These are phyloP conservation scores for Torulaspora maleeae DNA, from an alignment of 805 yeast genomes.

Conservation along the genomic window DNA sequence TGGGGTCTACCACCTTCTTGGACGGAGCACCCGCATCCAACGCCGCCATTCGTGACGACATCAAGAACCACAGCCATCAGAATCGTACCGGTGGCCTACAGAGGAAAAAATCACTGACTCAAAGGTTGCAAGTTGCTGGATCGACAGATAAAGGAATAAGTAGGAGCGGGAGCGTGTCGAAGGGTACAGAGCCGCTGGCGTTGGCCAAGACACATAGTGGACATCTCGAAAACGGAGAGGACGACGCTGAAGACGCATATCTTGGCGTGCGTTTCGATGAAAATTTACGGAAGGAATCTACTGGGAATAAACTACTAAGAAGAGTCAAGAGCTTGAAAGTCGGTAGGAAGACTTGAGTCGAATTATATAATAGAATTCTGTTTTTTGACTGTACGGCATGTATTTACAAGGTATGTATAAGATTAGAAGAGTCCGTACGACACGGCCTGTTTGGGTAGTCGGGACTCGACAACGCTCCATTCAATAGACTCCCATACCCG, in stretches of 20 bases:
- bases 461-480: conserved; percentile 62
- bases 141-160: conserved; percentile 4
- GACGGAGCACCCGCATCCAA: conserved; percentile 92
- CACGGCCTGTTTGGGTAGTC: conserved; percentile 30
- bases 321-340: conserved; percentile 90
- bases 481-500: conserved; percentile 66
- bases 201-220: conserved; percentile 22
- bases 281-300: conserved; percentile 27
- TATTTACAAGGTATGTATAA: conserved; percentile 9
- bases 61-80: conserved; percentile 32
- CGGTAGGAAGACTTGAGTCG: conserved; percentile 38
- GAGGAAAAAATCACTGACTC: conserved; percentile 80
- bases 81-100: conserved; percentile 50
- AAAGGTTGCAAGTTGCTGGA: conserved; percentile 45
- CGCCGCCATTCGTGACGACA: conserved; percentile 40
- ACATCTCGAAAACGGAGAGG: conserved; percentile 20
- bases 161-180: conserved; percentile 1
- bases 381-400: conserved; percentile 1
- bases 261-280: conserved; percentile 30
- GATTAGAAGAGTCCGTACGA: conserved; percentile 11
- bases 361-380: conserved; percentile 1
- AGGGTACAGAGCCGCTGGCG: conserved; percentile 13
- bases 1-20: conserved; percentile 86
- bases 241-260: conserved; percentile 33
- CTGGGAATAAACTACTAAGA: conserved; percentile 60